phyloP scores from a whole-genome alignment of 1,284 basidiomycete genomes.

The Apiotrichum brassicae region DNA sequence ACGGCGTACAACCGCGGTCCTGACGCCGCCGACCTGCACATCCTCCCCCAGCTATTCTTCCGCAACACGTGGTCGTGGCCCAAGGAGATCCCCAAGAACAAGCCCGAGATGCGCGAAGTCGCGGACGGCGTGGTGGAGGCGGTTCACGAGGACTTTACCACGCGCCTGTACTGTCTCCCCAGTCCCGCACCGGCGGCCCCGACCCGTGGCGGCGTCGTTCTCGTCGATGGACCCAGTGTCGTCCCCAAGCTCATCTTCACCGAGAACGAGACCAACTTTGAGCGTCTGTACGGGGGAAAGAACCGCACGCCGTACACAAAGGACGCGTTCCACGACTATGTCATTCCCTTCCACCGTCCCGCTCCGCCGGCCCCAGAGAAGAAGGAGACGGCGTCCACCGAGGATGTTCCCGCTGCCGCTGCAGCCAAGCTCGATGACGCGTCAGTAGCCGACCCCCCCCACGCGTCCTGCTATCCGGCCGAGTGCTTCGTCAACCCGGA shows the following conservation, averaged over 20 bases:
- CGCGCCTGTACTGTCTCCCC: conserved; percentile 80
- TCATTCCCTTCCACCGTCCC: conserved; percentile 77
- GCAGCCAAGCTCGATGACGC: conserved; percentile 48
- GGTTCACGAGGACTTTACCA: conserved; percentile 65
- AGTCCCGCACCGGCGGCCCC: conserved; percentile 82
- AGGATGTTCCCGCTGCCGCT: conserved; percentile 18
- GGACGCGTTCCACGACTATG: conserved; percentile 98
- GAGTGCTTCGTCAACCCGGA: conserved; percentile 73
- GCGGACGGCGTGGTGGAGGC: conserved; percentile 59
- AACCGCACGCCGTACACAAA: conserved; percentile 82
- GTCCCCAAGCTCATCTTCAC: conserved; percentile 83
- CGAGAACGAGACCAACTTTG: conserved; percentile 95
- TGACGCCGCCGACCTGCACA: conserved; percentile 88
- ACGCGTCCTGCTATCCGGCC: conserved; percentile 10
- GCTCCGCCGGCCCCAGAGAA: conserved; percentile 37
- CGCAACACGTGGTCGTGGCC: conserved; percentile 98
- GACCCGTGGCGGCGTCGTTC: conserved; percentile 53
- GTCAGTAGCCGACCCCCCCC: conserved; percentile 55
- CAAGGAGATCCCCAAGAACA: conserved; percentile 66
- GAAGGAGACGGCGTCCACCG: conserved; percentile 14
- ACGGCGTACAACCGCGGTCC: conserved; percentile 95
- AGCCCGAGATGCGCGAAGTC: conserved; percentile 58
- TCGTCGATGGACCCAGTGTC: conserved; percentile 60
- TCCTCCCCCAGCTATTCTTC: conserved; percentile 94
- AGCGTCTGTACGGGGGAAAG: conserved; percentile 77